A percentile compares a stretch with the other conserved stretches of the same genome.
These are phyloP conservation scores for Clonostachys rhizophaga DNA, from an alignment of 2,329 filamentous ascomycete species.

Conservation along the genomic window DNA sequence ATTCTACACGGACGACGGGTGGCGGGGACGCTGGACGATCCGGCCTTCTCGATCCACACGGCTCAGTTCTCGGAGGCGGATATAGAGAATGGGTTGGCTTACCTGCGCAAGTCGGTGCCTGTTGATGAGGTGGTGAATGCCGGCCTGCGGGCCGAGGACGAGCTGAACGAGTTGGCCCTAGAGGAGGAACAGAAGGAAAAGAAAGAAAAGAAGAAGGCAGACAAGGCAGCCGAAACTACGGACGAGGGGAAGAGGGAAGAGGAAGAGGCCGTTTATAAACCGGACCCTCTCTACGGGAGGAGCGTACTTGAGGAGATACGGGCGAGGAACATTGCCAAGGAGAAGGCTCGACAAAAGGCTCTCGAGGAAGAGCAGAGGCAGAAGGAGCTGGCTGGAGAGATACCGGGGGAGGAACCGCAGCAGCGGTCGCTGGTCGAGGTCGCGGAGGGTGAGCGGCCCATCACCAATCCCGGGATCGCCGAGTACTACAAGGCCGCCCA, in stretches of 20 bases:
- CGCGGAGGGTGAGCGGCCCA: slow-evolving; percentile 24
- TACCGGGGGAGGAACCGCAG: slow-evolving; percentile 18
- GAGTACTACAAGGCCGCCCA: slow-evolving; percentile 39
- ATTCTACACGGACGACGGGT: slow-evolving; percentile 61
- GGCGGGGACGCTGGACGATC: slow-evolving; percentile 59
- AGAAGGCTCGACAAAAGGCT: slow-evolving; percentile 38
- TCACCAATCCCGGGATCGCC: slow-evolving; percentile 28
- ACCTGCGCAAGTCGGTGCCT: slow-evolving; percentile 47
- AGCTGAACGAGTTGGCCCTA: slow-evolving; percentile 42
- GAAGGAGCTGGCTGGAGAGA: slow-evolving; percentile 22
- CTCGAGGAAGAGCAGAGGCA: slow-evolving; percentile 32
- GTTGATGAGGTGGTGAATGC: slow-evolving; percentile 59
- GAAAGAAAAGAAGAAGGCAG: slow-evolving; percentile 5
- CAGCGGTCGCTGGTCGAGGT: slow-evolving; percentile 35
- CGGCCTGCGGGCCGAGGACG: slow-evolving; percentile 57
- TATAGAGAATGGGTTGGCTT: slow-evolving; percentile 42
- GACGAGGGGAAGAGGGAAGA: slow-evolving; percentile 8
- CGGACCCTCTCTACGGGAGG: slow-evolving; percentile 51
- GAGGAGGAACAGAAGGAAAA: slow-evolving; percentile 11
- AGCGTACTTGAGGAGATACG: slow-evolving; percentile 54
- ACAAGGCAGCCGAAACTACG: slow-evolving; percentile 12
- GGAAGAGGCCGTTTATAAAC: slow-evolving; percentile 15
- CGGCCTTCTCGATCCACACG: slow-evolving; percentile 43
- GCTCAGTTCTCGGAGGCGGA: slow-evolving; percentile 33
- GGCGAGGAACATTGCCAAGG: slow-evolving; percentile 43